Evolutionary conservation across 306 rosid genomes (phyloP), one percentile per base, ranked within the genome.

Genomic region (Erythrophleum fordii): DNA sequence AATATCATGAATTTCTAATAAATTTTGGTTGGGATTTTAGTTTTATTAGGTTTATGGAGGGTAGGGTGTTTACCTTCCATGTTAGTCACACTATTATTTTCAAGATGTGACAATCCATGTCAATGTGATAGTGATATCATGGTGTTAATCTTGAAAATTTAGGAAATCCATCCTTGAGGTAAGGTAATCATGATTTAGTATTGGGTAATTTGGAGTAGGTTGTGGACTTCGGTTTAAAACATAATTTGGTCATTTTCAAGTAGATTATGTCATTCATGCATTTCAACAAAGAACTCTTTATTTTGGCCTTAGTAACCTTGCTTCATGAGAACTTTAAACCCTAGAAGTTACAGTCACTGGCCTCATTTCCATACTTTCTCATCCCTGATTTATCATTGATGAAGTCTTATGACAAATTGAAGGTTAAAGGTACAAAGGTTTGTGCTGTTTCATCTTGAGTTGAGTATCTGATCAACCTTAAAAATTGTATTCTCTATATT

Each of bases 151-250:
- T 81, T 77, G 81, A 75, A 73, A 42, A 81, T 89, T 83, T 91
- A 93, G 97, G 98, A 82, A 90, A 87, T 87, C 98, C 98, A 75
- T 94, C 95, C 16, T 49, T 87, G 84, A 82, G 98, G 87, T 97
- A 82, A 41, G 93, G 95, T 22, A 93, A 82, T 97, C 98, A 48
- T 97, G 98, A 90, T 87, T 86, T 31, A 97, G 98, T 45, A 31
- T 90, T 31, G 95, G 95, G 69, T 64, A n/a, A n/a, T n/a, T n/a
- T n/a, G n/a, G n/a, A n/a, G n/a, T 94, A 48, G 98, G 97, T 84
- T 93, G 83, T 85, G 92, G 97, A 69, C 89, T 92, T 85, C 90
- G 98, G 60, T 80, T 91, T 58, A 93, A 90, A 89, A 91, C 97
- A 81, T 91, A 85, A 76, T 76, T 88, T 56, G 98, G 98, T 69